Base-by-base conservation (phyloP, 2,329 filamentous ascomycete species). In the Fusarium palustre region DNA sequence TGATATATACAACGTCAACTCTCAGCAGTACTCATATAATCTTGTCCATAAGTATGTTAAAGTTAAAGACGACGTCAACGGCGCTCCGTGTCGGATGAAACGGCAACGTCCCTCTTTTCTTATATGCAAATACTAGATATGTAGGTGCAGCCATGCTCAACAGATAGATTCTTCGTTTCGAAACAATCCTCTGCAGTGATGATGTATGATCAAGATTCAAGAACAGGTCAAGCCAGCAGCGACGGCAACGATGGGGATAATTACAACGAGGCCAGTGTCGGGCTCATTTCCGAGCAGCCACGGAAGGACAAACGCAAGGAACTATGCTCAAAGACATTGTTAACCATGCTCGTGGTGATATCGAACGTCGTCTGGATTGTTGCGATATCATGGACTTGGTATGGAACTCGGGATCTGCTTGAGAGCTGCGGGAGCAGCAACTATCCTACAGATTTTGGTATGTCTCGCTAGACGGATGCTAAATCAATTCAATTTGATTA, bases 61-160 rank as follows among this genome's bases (percentile, higher is more conserved):
- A 38, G 47, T 50, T 36, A n/a, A 22, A 49, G 47, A 39, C 33
- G 47, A 50, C 33, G 47, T 50, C 47, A 50, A 50, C 47, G 47
- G 47, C 47, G 47, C 47, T 50, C 24, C 5, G 7, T 25, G 28
- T 13, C 47, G 47, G 47, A 39, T 20, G 34, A 39, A 24, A 38
- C 47, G 47, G 47, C 47, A 34, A 28, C 41, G 15, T 18, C 15
- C 10, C 33, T 39, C 47, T 16, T n/a, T 24, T 39, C 47, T 16
- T 34, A 38, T 36, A 50, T 7, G 28, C 3, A 30, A 30, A 25
- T 39, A 50, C 47, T 28, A 38, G 13, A 13, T 16, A n/a, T 12
- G 31, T 15, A 20, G 9, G n/a, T 9, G 18, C 33, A 28, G 12
- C 13, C 33, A 20, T 25, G 18, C 31, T 36, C 18, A 25, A 38